phyloP scores from a whole-genome alignment of 2,329 filamentous ascomycete species.

The Fusarium algeriense region DNA sequence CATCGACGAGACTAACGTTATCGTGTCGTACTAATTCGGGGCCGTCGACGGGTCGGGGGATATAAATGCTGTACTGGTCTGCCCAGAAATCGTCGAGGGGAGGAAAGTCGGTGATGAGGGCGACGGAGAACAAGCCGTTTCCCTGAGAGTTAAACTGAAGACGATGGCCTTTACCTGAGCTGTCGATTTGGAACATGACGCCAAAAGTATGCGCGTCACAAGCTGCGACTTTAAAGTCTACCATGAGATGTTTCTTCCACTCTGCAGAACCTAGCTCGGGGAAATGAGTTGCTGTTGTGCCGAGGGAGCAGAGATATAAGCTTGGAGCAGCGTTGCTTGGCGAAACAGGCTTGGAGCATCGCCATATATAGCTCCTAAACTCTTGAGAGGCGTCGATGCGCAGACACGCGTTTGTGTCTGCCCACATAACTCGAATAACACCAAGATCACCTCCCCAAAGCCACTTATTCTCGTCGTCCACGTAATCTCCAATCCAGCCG shows the following conservation, averaged over 20 bases:
- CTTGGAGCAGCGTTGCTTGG: slow-evolving; percentile 42
- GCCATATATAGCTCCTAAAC: slow-evolving; percentile 36
- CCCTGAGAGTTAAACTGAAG: slow-evolving; percentile 43
- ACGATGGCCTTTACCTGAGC: slow-evolving; percentile 44
- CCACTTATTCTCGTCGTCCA: slow-evolving; percentile 52
- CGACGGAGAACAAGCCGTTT: slow-evolving; percentile 45
- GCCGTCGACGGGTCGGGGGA: slow-evolving; percentile 51
- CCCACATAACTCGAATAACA: slow-evolving; percentile 49
- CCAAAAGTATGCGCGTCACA: slow-evolving; percentile 49
- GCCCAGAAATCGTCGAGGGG: slow-evolving; percentile 56
- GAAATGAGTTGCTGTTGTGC: slow-evolving; percentile 44
- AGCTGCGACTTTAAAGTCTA: slow-evolving; percentile 43
- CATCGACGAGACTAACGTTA: slow-evolving; percentile 43
- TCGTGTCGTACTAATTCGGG: slow-evolving; percentile 53
- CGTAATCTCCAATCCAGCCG: slow-evolving; percentile 53
- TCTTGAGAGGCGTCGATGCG: slow-evolving; percentile 44
- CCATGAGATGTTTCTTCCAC: slow-evolving; percentile 35
- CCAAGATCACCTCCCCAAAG: slow-evolving; percentile 54
- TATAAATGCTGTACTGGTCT: slow-evolving; percentile 52
- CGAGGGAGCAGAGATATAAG: slow-evolving; percentile 45
- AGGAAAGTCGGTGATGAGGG: slow-evolving; percentile 49
- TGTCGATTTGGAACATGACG: slow-evolving; percentile 47
- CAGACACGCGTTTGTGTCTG: slow-evolving; percentile 45
- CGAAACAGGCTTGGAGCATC: slow-evolving; percentile 33
- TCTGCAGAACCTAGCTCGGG: slow-evolving; percentile 40